Base-by-base conservation (phyloP, 2,329 filamentous ascomycete genomes). In the Phymatotrichopsis omnivora region DNA sequence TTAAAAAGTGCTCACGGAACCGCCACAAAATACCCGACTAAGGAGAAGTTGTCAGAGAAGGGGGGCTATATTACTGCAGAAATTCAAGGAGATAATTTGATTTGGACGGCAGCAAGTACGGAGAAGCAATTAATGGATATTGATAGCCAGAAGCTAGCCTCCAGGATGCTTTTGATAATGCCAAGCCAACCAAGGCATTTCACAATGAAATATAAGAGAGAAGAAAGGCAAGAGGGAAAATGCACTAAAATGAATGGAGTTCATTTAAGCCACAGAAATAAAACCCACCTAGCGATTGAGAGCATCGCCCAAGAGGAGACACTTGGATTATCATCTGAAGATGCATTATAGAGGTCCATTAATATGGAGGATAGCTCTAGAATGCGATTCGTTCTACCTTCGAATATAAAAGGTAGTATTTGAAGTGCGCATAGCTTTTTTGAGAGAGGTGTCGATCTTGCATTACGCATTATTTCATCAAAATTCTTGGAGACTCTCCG, bases 281-380 rank as follows among this genome's bases (percentile, higher is more conserved):
- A 29, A 19, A 63, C 71, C 60, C 67, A 87, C 85, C 82, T 84
- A 52, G 84, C 71, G 60, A 85, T 76, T n/a, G 79, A 80, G 41
- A 95, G 63, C 68, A 93, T 76, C 14, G 85, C 80, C 91, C 91
- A 98, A 0, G 79, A 84, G 6, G 79, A 74, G 30, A 80, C 67
- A 7, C 64, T 63, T 11, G 67, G 65, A 54, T 81, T 78, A 57
- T 93, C 87, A 58, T 91, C 82, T 7, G 74, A 70, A 32, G 82
- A 74, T 42, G 73, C 69, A 8, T 66, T 62, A 12, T 70, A 65
- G 12, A 93, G 64, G 32, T 73, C 71, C 7, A 71, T 68, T 2
- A 91, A 60, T 3, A 80, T 61, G 1, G 70, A 67, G 4, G 65
- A 62, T 20, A 80, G 64, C 8, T 75, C 72, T n/a, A n/a, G n/a